Percentiles rank a stretch among this genome's conserved stretches.
Conservation (phyloP, 495 filamentous ascomycete species). For the Aspergillus conjunctus region DNA sequence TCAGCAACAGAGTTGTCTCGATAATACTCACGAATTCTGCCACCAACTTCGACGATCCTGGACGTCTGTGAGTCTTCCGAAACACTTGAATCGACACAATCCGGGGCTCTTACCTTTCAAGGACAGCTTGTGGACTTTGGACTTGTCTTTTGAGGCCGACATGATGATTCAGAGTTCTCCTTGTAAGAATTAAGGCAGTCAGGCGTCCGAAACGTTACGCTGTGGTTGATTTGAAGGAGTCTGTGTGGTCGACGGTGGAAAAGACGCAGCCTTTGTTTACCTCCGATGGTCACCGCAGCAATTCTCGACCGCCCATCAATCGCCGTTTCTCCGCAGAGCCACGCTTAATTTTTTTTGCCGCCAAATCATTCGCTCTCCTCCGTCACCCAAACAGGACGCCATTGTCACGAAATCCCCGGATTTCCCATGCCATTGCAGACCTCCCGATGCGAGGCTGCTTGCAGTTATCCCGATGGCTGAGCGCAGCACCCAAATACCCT, state of each 20-base stretch:
- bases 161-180: constrained; percentile 26
- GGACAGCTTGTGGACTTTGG: constrained; percentile 91
- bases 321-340: constrained; percentile 35
- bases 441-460: constrained; percentile 60
- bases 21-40: constrained; percentile 80
- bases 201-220: background rate
- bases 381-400: background rate
- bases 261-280: constrained; percentile 41
- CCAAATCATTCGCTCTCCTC: constrained; percentile 5
- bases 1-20: background rate
- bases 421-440: constrained; percentile 44
- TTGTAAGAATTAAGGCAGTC: background rate
- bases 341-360: constrained; percentile 22
- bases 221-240: background rate
- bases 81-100: background rate
- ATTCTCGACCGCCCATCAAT: constrained; percentile 33
- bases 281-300: constrained; percentile 42
- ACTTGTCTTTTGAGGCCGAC: constrained; percentile 74
- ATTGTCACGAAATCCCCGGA: background rate
- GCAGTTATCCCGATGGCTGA: constrained; percentile 55
- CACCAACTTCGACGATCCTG: constrained; percentile 82
- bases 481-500: constrained; percentile 43
- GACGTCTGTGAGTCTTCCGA: constrained; percentile 27
- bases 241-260: background rate
- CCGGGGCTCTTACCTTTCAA: constrained; percentile 67